phyloP scores from a whole-genome alignment of 1,284 basidiomycete species.

The Ceratobasidium papillatum region DNA sequence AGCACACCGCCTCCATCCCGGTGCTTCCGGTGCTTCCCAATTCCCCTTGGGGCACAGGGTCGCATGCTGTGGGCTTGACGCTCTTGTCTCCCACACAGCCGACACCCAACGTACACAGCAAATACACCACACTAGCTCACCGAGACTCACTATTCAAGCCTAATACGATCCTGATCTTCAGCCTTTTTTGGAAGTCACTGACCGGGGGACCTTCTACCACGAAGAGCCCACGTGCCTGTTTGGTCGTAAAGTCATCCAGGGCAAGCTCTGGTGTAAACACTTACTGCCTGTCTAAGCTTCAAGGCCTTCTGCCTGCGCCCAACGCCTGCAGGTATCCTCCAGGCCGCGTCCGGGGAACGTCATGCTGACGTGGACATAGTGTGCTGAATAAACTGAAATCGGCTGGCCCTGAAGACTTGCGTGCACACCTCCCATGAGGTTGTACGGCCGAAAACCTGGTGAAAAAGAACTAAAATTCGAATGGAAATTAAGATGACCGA shows the following conservation, averaged over 20 bases:
- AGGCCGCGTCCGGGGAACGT: conserved; percentile 32
- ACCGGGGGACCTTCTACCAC: conserved; percentile 12
- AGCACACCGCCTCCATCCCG: no score
- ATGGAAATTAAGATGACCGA: conserved; percentile 6
- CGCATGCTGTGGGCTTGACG: neutral
- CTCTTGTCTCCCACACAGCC: conserved; percentile 36
- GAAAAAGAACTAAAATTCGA: conserved; percentile 12
- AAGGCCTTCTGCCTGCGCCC: neutral
- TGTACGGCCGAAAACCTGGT: neutral
- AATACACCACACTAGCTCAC: neutral
- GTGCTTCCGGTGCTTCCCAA: conserved; percentile 13
- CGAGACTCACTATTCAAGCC: conserved; percentile 9
- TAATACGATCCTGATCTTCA: conserved; percentile 26
- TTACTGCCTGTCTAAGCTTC: neutral
- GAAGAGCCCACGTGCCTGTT: conserved; percentile 19
- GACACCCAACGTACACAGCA: conserved; percentile 6
- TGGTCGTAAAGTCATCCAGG: conserved; percentile 1
- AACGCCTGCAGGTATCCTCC: conserved; percentile 33
- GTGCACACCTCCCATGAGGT: conserved; percentile 22
- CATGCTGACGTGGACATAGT: conserved; percentile 35
- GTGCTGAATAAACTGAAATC: conserved; percentile 34
- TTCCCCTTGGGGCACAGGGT: conserved; percentile 23
- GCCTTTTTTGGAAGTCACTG: neutral
- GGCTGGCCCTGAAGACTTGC: conserved; percentile 23
- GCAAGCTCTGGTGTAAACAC: conserved; percentile 10